These are phyloP conservation scores for Chlorella sp. DNA, from an alignment of 139 green algal species.

Conservation along the genomic window DNA sequence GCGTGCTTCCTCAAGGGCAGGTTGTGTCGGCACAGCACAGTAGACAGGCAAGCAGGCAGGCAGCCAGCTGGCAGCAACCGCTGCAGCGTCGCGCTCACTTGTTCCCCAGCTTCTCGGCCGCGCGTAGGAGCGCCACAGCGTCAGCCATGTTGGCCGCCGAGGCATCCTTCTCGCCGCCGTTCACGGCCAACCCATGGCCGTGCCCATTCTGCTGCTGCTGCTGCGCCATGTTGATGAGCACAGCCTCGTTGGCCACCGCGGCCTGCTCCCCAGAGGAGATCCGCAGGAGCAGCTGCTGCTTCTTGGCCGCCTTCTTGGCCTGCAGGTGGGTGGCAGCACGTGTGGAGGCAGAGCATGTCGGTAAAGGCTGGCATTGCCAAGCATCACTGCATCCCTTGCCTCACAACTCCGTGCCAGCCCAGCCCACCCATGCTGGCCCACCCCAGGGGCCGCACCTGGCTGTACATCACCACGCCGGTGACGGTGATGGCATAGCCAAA, in stretches of 20 bases:
- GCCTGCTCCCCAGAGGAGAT: not conserved
- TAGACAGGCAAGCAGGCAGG: not conserved
- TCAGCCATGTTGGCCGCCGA: not conserved
- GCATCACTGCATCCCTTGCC: not conserved
- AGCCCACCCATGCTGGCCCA: not conserved
- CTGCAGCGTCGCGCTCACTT: slow-evolving; percentile 22
- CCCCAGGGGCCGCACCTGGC: slow-evolving; percentile 5
- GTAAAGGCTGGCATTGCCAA: not conserved
- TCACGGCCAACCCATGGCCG: not conserved
- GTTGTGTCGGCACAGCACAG: not conserved
- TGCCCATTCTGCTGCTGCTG: slow-evolving; percentile 19
- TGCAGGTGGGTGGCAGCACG: not conserved
- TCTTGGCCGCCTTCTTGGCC: slow-evolving; percentile 38
- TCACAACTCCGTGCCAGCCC: not conserved
- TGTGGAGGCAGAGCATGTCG: not conserved
- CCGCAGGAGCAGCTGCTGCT: slow-evolving; percentile 21
- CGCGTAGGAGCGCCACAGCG: slow-evolving; percentile 4
- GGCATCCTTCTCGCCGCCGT: not conserved
- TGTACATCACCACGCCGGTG: slow-evolving; percentile 80
- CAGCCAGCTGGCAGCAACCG: not conserved
- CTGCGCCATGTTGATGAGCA: not conserved
- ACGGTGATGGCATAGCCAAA: slow-evolving; percentile 89
- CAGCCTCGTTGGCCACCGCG: not conserved
- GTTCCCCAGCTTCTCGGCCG: slow-evolving; percentile 26
- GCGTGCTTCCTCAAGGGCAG: not conserved